phyloP scores from a whole-genome alignment of 805 yeast species.

The Cyberlindnera euphorbiiphila region DNA sequence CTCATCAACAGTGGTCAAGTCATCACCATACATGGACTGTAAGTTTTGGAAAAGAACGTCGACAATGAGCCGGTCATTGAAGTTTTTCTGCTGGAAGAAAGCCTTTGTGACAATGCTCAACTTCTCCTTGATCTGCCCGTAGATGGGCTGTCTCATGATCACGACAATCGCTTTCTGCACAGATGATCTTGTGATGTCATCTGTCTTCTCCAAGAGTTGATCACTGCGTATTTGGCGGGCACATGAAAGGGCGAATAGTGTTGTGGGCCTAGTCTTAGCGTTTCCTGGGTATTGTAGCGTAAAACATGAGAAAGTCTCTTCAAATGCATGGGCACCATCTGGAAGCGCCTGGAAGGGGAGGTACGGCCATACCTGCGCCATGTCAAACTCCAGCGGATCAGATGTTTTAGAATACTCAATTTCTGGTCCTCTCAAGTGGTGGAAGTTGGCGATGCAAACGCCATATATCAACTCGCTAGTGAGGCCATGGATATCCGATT shows the following conservation, averaged over 20 bases:
- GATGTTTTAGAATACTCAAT: constrained; percentile 72
- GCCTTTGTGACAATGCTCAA: constrained; percentile 84
- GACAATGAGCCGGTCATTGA: constrained; percentile 65
- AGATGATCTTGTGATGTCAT: constrained; percentile 75
- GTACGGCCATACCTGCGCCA: constrained; percentile 65
- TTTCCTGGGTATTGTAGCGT: constrained; percentile 57
- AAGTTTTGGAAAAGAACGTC: constrained; percentile 68
- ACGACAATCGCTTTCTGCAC: constrained; percentile 91
- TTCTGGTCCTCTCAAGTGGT: constrained; percentile 91
- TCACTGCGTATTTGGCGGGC: constrained; percentile 73
- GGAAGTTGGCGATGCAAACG: constrained; percentile 86
- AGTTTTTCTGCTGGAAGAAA: constrained; percentile 77
- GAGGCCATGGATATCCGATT: constrained; percentile 21
- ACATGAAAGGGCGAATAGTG: constrained; percentile 94
- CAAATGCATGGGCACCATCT: constrained; percentile 91
- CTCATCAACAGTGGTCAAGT: constrained; percentile 36
- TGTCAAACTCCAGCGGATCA: constrained; percentile 29
- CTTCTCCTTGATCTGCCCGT: constrained; percentile 85
- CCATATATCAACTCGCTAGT: constrained; percentile 56
- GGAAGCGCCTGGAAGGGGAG: constrained; percentile 94
- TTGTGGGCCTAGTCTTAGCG: constrained; percentile 39
- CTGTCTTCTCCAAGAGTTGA: constrained; percentile 51
- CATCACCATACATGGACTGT: constrained; percentile 36
- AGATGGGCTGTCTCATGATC: constrained; percentile 80
- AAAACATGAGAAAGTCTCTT: constrained; percentile 90